Evolutionary conservation across 139 green algal species (phyloP).

Genomic region (Protoeuglena noctilucae): DNA sequence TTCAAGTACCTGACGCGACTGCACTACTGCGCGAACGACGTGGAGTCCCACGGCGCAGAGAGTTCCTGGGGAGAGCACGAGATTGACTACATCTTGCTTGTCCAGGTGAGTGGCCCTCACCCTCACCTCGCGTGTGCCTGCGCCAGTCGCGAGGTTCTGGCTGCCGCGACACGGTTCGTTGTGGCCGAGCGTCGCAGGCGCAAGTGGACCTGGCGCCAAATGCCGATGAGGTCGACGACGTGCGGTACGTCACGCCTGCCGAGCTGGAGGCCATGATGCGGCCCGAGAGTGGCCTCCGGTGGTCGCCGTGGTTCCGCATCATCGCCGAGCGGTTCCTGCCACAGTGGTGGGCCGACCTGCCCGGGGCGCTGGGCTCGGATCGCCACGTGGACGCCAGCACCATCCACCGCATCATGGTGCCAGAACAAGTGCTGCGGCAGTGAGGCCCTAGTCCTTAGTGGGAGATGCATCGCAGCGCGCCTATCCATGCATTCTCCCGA

Average conservation of each 20-base stretch:
- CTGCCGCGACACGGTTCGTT: too few relatives aligned
- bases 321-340: slow-evolving; percentile 69
- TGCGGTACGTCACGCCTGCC: slow-evolving; percentile 20
- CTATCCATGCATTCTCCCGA: not conserved
- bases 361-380: slow-evolving; percentile 25
- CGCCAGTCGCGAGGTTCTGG: too few relatives aligned
- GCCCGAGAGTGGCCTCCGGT: slow-evolving; percentile 34
- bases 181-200: too few relatives aligned
- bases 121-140: too few relatives aligned
- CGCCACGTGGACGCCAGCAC: slow-evolving; percentile 25
- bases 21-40: slow-evolving; percentile 81
- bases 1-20: slow-evolving; percentile 77
- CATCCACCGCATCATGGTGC: slow-evolving; percentile 25
- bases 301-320: slow-evolving; percentile 91
- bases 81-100: slow-evolving; percentile 91
- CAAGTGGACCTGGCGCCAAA: slow-evolving; percentile 52
- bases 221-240: slow-evolving; percentile 52
- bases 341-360: slow-evolving; percentile 70
- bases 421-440: too few relatives aligned
- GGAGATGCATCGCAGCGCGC: not conserved
- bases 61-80: slow-evolving; percentile 62
- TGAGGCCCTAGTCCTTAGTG: not conserved
- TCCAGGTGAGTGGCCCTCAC: too few relatives aligned
- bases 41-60: slow-evolving; percentile 20
- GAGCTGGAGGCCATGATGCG: slow-evolving; percentile 54